phyloP scores from a whole-genome alignment of 1,284 basidiomycete species.

The Naganishia cerealis region DNA sequence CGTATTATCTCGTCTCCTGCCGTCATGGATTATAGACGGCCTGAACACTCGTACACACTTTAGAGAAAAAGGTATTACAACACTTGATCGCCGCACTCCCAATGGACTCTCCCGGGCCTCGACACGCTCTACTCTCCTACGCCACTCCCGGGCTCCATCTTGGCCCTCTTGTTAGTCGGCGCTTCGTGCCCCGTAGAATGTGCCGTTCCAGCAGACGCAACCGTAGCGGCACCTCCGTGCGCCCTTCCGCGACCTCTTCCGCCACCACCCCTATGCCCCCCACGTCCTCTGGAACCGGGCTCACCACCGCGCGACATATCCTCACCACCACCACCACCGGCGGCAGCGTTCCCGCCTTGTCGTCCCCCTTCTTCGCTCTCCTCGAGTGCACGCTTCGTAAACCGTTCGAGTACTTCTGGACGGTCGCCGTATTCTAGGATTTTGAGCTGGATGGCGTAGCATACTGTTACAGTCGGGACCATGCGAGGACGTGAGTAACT shows the following conservation, averaged over 20 bases:
- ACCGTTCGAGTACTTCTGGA: slow-evolving; percentile 50
- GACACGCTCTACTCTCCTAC: neutral
- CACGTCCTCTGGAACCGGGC: slow-evolving; percentile 5
- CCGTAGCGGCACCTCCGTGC: slow-evolving; percentile 13
- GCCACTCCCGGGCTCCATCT: neutral
- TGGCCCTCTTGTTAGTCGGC: slow-evolving; percentile 11
- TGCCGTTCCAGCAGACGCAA: neutral
- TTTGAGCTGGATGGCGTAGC: slow-evolving; percentile 51
- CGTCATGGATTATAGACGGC: too few relatives aligned
- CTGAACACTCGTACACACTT: too few relatives aligned
- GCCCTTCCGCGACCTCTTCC: slow-evolving; percentile 17
- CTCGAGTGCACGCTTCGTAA: slow-evolving; percentile 52
- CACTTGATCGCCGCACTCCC: too few relatives aligned
- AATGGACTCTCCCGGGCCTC: too few relatives aligned
- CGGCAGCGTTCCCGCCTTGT: slow-evolving; percentile 9
- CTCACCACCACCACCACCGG: slow-evolving; percentile 20
- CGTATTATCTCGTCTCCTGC: too few relatives aligned
- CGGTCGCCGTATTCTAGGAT: slow-evolving; percentile 53
- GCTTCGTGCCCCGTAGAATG: neutral
- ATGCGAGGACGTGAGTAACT: neutral
- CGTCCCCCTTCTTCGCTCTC: slow-evolving; percentile 41
- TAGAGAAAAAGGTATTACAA: too few relatives aligned
- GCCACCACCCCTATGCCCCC: neutral
- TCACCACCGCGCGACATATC: slow-evolving; percentile 30
- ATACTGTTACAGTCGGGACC: slow-evolving; percentile 41